Conservation (phyloP, 2,329 filamentous ascomycete species). For the Penicillium crustosum region DNA sequence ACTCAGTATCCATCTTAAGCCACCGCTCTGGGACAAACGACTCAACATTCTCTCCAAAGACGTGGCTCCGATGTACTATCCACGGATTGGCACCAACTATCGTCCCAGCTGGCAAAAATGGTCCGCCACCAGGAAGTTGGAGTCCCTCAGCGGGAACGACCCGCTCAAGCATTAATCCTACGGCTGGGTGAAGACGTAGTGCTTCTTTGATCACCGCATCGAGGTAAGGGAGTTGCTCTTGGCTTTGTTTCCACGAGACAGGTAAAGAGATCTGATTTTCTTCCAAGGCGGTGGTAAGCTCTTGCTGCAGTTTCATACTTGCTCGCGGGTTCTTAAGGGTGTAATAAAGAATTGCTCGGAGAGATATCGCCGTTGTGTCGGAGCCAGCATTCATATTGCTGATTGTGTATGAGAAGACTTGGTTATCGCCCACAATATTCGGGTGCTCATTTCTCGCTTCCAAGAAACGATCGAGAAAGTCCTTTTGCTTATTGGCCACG, state of each 20-base stretch:
- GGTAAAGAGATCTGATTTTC: slow-evolving; percentile 16
- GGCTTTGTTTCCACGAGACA: slow-evolving; percentile 29
- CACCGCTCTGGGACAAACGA: slow-evolving; percentile 27
- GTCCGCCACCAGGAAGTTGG: slow-evolving; percentile 21
- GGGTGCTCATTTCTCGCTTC: slow-evolving; percentile 28
- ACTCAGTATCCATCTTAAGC: slow-evolving; percentile 19
- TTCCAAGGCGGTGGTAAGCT: slow-evolving; percentile 44
- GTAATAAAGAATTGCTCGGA: slow-evolving; percentile 37
- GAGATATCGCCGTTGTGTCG: slow-evolving; percentile 36
- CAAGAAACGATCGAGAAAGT: slow-evolving; percentile 35
- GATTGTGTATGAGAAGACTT: slow-evolving; percentile 29
- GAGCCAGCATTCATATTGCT: slow-evolving; percentile 36
- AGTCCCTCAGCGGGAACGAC: slow-evolving; percentile 25
- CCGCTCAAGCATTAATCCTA: slow-evolving; percentile 27
- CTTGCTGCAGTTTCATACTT: slow-evolving; percentile 46
- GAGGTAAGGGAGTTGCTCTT: slow-evolving; percentile 29
- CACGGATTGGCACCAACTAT: slow-evolving; percentile 36
- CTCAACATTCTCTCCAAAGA: slow-evolving; percentile 26
- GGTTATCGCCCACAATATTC: slow-evolving; percentile 27
- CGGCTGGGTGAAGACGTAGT: slow-evolving; percentile 27
- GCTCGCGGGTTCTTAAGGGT: slow-evolving; percentile 27
- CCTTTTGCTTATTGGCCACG: slow-evolving; percentile 8
- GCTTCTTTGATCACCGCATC: slow-evolving; percentile 33
- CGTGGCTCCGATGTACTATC: slow-evolving; percentile 27
- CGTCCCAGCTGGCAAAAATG: slow-evolving; percentile 27